Conservation (phyloP, 768 basidiomycete genomes). For the Vararia minispora region DNA sequence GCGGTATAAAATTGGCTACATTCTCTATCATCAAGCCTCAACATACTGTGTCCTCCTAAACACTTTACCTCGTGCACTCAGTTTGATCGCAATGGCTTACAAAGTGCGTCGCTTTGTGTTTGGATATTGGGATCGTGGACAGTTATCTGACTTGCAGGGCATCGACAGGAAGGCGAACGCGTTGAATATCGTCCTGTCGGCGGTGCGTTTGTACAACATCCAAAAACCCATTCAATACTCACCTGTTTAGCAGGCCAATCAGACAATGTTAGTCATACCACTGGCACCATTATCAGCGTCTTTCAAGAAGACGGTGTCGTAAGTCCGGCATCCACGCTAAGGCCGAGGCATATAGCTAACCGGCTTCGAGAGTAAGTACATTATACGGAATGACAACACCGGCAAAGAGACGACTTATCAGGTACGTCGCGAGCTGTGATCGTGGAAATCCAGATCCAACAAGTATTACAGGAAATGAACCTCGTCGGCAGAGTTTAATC, state of each 20-base stretch:
- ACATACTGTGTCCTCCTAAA: too few relatives aligned
- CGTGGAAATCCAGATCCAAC: background rate
- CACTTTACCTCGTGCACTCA: too few relatives aligned
- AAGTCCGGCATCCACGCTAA: slow-evolving; percentile 7
- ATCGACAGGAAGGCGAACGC: too few relatives aligned
- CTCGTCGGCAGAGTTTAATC: slow-evolving; percentile 22
- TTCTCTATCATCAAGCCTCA: too few relatives aligned
- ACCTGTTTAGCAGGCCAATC: slow-evolving; percentile 8
- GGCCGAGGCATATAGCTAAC: background rate
- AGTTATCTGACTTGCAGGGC: too few relatives aligned
- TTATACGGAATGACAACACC: slow-evolving; percentile 33
- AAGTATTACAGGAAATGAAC: slow-evolving; percentile 24
- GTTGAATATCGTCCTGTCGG: too few relatives aligned
- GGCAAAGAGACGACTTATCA: slow-evolving; percentile 28
- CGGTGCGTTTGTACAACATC: too few relatives aligned
- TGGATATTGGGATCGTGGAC: too few relatives aligned
- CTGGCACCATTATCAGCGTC: slow-evolving; percentile 25
- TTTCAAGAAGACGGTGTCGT: slow-evolving; percentile 24
- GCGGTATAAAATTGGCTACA: too few relatives aligned
- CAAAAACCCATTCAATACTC: too few relatives aligned
- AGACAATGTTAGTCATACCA: slow-evolving; percentile 29
- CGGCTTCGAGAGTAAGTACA: slow-evolving; percentile 17
- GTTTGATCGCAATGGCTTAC: too few relatives aligned
- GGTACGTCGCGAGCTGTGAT: slow-evolving; percentile 13
- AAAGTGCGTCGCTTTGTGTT: too few relatives aligned